Conservation (phyloP, 768 basidiomycete genomes). For the Pisolithus tinctorius region DNA sequence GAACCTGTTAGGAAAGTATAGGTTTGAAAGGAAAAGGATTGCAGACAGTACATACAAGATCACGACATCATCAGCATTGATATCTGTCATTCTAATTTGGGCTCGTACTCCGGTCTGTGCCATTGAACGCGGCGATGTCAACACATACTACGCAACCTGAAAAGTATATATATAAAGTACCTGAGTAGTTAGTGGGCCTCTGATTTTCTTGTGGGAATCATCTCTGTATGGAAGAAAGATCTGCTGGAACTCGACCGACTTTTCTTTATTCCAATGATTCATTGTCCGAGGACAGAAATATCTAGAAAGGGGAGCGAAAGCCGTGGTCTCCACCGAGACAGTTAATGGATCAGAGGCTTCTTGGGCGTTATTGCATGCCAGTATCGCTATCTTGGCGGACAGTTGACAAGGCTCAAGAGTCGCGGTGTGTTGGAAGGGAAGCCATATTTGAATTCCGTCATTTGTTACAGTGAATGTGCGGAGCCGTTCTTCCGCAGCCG, state of each 20-base stretch:
- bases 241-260: background rate
- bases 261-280: no score
- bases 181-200: no score
- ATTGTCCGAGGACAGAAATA: background rate
- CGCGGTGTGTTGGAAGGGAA: background rate
- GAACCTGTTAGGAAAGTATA: background rate
- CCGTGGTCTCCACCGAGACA: background rate
- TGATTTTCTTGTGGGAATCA: background rate
- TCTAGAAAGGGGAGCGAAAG: background rate
- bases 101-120: no score
- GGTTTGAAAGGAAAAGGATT: no score
- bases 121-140: no score
- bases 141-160: no score
- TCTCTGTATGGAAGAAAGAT: background rate
- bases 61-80: background rate
- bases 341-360: background rate
- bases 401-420: no score
- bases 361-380: background rate
- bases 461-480: background rate
- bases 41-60: background rate
- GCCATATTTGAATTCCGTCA: background rate
- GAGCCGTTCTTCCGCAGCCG: background rate
- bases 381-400: background rate
- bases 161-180: no score
- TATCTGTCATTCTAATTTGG: no score